Conservation (phyloP, 345 rosid species). For the Lepidium aucheri region DNA sequence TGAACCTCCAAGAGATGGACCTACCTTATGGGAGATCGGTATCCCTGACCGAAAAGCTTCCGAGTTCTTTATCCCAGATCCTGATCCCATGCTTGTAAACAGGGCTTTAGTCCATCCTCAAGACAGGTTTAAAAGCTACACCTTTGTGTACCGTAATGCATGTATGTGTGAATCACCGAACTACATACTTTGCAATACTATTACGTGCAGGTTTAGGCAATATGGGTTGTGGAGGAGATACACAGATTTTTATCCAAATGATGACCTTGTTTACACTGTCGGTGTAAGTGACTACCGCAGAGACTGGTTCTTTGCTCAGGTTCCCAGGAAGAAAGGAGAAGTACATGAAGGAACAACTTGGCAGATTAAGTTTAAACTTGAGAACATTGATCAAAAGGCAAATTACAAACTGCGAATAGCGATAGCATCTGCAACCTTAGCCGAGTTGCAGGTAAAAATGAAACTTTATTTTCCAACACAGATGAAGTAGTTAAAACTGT, state of each 20-base stretch:
- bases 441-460: constrained; percentile 66
- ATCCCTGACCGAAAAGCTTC: constrained; percentile 86
- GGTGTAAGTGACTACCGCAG: constrained; percentile 61
- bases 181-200: background rate
- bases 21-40: constrained; percentile 97
- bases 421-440: constrained; percentile 71
- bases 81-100: constrained; percentile 59
- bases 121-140: constrained; percentile 43
- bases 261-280: constrained; percentile 69
- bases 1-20: constrained; percentile 87
- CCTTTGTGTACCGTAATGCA: background rate
- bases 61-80: constrained; percentile 74
- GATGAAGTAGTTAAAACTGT: background rate
- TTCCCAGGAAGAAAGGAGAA: constrained; percentile 41
- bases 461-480: background rate
- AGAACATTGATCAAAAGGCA: constrained; percentile 28
- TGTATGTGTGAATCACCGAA: background rate
- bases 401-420: constrained; percentile 62
- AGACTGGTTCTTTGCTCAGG: constrained; percentile 93
- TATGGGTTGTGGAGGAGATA: constrained; percentile 93
- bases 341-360: constrained; percentile 34
- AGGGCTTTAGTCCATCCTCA: constrained; percentile 32
- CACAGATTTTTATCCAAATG: constrained; percentile 65
- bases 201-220: constrained; percentile 70
- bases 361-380: constrained; percentile 64